These are phyloP conservation scores for Pseudopyrenochaeta lycopersici DNA, from an alignment of 2,329 filamentous ascomycete genomes.

Conservation along the genomic window DNA sequence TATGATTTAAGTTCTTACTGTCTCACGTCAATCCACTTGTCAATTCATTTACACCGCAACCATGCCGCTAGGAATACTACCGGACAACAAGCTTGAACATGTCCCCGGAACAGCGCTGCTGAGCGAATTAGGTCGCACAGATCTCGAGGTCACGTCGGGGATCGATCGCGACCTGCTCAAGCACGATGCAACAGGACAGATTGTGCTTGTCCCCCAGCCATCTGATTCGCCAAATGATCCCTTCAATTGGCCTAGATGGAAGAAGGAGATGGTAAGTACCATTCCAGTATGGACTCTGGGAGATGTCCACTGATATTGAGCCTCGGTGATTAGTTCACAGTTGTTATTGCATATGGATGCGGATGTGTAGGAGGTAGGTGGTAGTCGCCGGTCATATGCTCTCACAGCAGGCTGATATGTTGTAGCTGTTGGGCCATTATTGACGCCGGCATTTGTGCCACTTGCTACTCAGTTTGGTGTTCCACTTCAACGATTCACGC, in stretches of 20 bases:
- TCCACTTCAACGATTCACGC: conserved; percentile 25
- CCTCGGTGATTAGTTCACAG: no score
- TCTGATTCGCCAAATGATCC: conserved; percentile 60
- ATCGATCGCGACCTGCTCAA: conserved; percentile 28
- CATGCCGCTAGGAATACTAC: conserved; percentile 34
- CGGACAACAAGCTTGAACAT: conserved; percentile 32
- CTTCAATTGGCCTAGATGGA: conserved; percentile 58
- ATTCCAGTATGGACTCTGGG: no score
- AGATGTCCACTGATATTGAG: no score
- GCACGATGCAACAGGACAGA: conserved; percentile 42
- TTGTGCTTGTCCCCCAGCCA: conserved; percentile 63
- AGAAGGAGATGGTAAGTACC: conserved; percentile 39
- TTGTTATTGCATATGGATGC: conserved; percentile 33
- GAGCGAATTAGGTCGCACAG: conserved; percentile 24
- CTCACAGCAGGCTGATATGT: background rate
- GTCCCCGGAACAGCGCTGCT: conserved; percentile 34
- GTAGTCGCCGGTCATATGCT: background rate
- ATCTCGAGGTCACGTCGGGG: conserved; percentile 20
- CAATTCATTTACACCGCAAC: conserved; percentile 5
- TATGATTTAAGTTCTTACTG: no score
- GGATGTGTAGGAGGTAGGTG: conserved; percentile 31
- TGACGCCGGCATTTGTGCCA: conserved; percentile 34
- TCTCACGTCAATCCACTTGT: no score
- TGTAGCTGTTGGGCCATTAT: conserved; percentile 32
- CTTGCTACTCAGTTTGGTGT: conserved; percentile 27